These are phyloP conservation scores for Suillus subaureus DNA, from an alignment of 768 basidiomycete genomes.

Conservation along the genomic window DNA sequence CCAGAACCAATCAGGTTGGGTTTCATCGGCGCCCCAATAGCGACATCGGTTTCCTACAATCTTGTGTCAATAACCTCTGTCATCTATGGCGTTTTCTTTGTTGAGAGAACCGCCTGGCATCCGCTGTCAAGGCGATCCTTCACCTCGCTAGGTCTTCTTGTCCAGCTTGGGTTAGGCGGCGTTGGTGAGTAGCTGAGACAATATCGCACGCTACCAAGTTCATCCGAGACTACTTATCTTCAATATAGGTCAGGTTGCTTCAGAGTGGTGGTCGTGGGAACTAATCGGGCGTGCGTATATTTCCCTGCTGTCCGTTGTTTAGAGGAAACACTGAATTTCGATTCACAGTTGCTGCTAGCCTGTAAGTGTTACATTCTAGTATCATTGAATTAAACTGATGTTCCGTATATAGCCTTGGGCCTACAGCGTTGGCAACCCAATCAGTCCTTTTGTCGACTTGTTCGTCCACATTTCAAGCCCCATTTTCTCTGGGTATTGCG, in stretches of 20 bases:
- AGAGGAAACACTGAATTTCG: constrained; percentile 8
- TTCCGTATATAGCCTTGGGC: constrained; percentile 62
- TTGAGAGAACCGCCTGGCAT: constrained; percentile 80
- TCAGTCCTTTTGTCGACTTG: constrained; percentile 78
- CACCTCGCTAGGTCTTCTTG: constrained; percentile 64
- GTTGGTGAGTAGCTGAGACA: constrained; percentile 47
- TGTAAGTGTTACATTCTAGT: constrained; percentile 35
- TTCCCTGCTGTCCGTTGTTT: not conserved
- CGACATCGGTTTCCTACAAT: constrained; percentile 87
- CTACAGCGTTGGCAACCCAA: constrained; percentile 82
- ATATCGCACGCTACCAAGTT: not conserved
- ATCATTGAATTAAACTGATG: constrained; percentile 19
- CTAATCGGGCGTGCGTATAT: constrained; percentile 52
- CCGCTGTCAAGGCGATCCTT: constrained; percentile 68
- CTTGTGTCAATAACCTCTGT: constrained; percentile 66
- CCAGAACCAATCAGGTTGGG: constrained; percentile 77
- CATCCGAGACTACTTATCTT: not conserved
- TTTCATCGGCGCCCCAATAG: constrained; percentile 90
- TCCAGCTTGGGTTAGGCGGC: constrained; percentile 80
- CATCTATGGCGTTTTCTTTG: constrained; percentile 63
- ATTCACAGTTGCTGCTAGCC: constrained; percentile 51
- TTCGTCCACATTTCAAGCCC: constrained; percentile 80
- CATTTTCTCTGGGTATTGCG: constrained; percentile 80
- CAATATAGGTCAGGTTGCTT: constrained; percentile 66
- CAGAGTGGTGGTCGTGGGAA: constrained; percentile 99